Evolutionary conservation across 768 basidiomycete genomes (phyloP), one percentile per base, ranked within the genome.

Genomic region (Royoungia palumana): DNA sequence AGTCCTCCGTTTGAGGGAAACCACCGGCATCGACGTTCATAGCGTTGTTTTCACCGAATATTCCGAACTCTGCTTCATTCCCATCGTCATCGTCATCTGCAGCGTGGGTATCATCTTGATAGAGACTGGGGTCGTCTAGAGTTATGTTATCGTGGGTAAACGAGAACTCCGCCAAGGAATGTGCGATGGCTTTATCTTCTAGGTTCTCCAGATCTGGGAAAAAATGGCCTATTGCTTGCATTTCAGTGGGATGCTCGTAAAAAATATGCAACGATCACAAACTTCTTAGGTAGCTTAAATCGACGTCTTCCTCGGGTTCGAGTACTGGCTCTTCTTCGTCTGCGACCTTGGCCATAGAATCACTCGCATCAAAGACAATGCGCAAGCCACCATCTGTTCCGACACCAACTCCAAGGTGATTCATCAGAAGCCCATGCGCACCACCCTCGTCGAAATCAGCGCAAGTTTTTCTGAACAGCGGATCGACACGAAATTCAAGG

Each of bases 401-500:
- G 1, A 85, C 73, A 17, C 87, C 88, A 46, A 91, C 60, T 44
- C 80, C 78, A 35, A 99, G 75, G 62, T 99, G 96, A 63, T 99
- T 98, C 94, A 98, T 95, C 27, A 99, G 72, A 40, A 99, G 70
- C 11, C 96, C 96, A 51, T 90, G 85, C 0, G 96, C 96, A 41
- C 96, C 95, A 35, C 94, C 96, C 67, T 99, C 96, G 65, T 99
- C 96, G 61, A 99, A 98, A 63, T 99, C 96, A 20, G 91, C 95
- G 60, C 87, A 91, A 2, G 96, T 98, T 75, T 99, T 99, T 72
- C 81, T 89, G 74, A 99, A 99, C 28, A 99, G 75, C 2, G 96
- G 96, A 63, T 99, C 96, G 24, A 99, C 92, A 38, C 82, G 86
- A 68, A 96, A 96, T 64, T 97, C 96, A 27, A 98, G 78, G 50